Evolutionary conservation across 805 yeast genomes (phyloP), one percentile per base, ranked within the genome.

Genomic region (Zygosaccharomyces pseudorouxii): DNA sequence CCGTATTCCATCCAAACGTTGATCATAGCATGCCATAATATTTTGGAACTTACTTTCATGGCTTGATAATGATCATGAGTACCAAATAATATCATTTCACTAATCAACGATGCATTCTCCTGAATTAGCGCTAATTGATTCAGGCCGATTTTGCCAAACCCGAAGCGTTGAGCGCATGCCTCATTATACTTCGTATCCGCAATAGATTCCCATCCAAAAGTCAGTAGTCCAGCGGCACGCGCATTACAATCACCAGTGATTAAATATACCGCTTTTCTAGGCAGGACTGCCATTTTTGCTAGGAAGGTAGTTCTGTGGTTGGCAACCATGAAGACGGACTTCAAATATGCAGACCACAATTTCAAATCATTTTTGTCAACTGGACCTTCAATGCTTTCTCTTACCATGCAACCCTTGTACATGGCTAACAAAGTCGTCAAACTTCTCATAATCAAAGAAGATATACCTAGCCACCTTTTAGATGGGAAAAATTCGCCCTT

Each of bases 381-480:
- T 18, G 33, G 42, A 3, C 35, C 31, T 58, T 82, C 83, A 56
- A 82, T 81, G 22, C 59, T 56, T 39, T 77, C 83, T 7, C 60
- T 56, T 4, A 76, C 64, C 69, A 84, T 66, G 44, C 75, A 67
- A 23, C 79, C 79, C 47, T 74, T 71, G 36, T 80, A 62, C 55
- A 82, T 66, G 55, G 77, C 83, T 50, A 84, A 68, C 2, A 80
- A 68, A 36, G 76, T 71, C 46, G 82, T 70, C 40, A 82, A 60
- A 22, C 82, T 77, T 53, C 83, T 83, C 29, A 78, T 71, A 18
- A 82, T 66, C 52, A 81, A 54, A 0, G 86, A 76, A 50, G 80
- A 76, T 20, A 86, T 65, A 0, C 93, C 83, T 5, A 87, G 65
- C 96, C 96, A 89, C 56, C 79, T 82, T 27, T 74, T 76, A 39